Conservation (phyloP, 2,329 filamentous ascomycete species). For the Bipolaris gigantea region DNA sequence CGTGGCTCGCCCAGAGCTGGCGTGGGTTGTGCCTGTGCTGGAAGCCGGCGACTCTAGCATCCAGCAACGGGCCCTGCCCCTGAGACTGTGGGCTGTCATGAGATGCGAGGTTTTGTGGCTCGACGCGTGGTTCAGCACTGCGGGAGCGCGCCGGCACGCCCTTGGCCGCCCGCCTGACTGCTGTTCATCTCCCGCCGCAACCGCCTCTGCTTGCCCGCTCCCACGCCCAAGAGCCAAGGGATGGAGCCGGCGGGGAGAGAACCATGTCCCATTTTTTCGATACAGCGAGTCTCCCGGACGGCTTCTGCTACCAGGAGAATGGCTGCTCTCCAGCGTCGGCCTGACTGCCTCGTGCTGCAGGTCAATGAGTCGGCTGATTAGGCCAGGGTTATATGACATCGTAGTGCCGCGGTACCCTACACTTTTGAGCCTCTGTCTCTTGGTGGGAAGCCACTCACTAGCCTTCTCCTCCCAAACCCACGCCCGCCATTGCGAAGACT, state of each 20-base stretch:
- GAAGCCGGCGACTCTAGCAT: not conserved
- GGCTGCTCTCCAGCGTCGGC: constrained; percentile 5
- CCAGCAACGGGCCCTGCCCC: constrained; percentile 9
- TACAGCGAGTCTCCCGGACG: not conserved
- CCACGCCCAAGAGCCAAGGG: constrained; percentile 1
- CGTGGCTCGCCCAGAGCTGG: no score
- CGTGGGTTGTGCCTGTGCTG: no score
- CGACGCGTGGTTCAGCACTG: constrained; percentile 26
- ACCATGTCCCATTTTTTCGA: constrained; percentile 4
- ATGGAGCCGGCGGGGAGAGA: not conserved
- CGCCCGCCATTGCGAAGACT: constrained; percentile 2
- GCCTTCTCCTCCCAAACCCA: not conserved
- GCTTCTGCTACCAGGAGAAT: constrained; percentile 1
- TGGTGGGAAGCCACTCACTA: constrained; percentile 1
- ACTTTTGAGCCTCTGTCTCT: constrained; percentile 6
- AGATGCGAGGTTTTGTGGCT: constrained; percentile 14
- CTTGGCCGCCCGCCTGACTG: constrained; percentile 21
- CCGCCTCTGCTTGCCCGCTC: not conserved
- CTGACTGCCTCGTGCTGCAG: constrained; percentile 16
- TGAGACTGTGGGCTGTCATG: constrained; percentile 27
- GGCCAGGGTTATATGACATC: constrained; percentile 15
- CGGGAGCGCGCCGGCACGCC: constrained; percentile 32
- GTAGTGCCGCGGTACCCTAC: constrained; percentile 15
- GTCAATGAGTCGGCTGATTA: constrained; percentile 21
- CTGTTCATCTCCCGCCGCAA: constrained; percentile 25